These are phyloP conservation scores for Benincasa hispida DNA, from an alignment of 306 rosid species.

Conservation along the genomic window DNA sequence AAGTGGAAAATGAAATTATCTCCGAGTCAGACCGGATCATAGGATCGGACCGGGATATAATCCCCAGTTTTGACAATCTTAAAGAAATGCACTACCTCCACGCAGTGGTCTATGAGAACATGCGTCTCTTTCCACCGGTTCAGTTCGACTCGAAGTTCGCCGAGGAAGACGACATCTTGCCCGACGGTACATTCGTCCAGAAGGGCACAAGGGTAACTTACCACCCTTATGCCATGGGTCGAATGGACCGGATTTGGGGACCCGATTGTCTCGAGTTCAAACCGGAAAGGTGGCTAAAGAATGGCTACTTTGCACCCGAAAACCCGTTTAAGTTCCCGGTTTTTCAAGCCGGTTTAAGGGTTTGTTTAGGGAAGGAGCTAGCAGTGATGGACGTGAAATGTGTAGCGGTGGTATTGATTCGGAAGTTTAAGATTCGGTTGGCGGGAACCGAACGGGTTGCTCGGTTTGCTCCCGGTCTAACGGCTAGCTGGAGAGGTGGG, in stretches of 20 bases:
- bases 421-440: constrained; percentile 34
- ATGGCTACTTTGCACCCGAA: constrained; percentile 29
- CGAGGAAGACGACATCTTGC: constrained; percentile 55
- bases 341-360: constrained; percentile 70
- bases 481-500: constrained; percentile 61
- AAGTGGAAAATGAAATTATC: constrained; percentile 27
- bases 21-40: constrained; percentile 41
- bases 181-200: constrained; percentile 61
- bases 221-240: constrained; percentile 95
- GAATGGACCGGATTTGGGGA: constrained; percentile 80
- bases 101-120: constrained; percentile 56
- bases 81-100: constrained; percentile 56
- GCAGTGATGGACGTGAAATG: constrained; percentile 60
- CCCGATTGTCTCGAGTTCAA: constrained; percentile 44
- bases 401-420: constrained; percentile 20
- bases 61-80: constrained; percentile 25
- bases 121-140: constrained; percentile 77
- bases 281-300: constrained; percentile 66
- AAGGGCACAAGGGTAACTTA: constrained; percentile 70
- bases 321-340: constrained; percentile 61
- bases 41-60: constrained; percentile 13
- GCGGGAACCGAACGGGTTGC: constrained; percentile 11
- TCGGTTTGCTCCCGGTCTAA: constrained; percentile 55
- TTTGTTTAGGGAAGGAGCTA: constrained; percentile 82
- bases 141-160: constrained; percentile 82